Evolutionary conservation across 768 basidiomycete species (phyloP), one percentile per base, ranked within the genome.

Genomic region (Boletus pseudopeckii): DNA sequence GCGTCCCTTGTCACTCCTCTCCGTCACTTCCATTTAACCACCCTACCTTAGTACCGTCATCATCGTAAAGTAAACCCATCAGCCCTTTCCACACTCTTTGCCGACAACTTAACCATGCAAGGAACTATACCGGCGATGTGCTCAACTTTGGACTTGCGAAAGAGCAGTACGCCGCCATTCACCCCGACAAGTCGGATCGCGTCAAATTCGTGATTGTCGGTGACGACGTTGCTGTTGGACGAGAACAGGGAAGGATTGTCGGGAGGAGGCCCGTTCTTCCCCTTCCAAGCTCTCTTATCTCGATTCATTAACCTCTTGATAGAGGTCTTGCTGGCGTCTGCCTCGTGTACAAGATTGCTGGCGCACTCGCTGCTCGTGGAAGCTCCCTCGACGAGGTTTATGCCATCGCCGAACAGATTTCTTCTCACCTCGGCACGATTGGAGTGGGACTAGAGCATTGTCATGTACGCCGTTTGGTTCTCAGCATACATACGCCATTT

Each of bases 131-230:
- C 0, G 93, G 93, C 17, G 93, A 96, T 61, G 80, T 93, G 36
- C 82, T 96, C 44, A 92, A 94, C 64, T 96, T 96, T 63, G 93
- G 93, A 22, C 80, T 96, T 10, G 92, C 92, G 4, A 87, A 84
- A 60, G 92, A 96, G 63, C 87, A 90, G 60, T 86, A 87, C 55
- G 84, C 88, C 4, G 84, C 90, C 5, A 69, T 76, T 45, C 79
- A 87, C 51, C 85, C 90, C 0, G 78, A 83, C 22, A 83, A 84
- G 62, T 79, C 86, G 1, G 79, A 86, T 48, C 73, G 73, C 26
- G 80, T 91, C 65, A 84, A 80, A 62, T 88, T 94, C 50, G 76
- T 95, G 30, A 80, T 93, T 40, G 90, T 96, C 6, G 92, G 86
- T 7, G 93, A 96, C 66, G 93, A 96, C 64, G 92, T 94, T 34